Evolutionary conservation across 306 rosid species (phyloP).

Genomic region (Prunus armeniaca): DNA sequence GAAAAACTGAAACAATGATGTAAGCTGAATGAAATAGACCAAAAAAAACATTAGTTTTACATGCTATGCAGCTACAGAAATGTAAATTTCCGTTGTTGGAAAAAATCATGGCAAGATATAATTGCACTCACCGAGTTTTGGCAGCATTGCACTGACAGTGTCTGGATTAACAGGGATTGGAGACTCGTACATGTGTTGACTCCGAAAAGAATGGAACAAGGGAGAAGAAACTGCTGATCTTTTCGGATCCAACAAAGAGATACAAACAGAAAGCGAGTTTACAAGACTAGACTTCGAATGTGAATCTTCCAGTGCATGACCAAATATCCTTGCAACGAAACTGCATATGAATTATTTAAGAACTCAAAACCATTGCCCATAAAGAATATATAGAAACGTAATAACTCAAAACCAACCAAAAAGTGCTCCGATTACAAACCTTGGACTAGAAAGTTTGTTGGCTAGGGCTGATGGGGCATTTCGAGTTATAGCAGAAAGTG

Average conservation of each 20-base stretch:
- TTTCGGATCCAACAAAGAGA: constrained; percentile 94
- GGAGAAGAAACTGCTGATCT: constrained; percentile 62
- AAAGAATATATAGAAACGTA: neutral
- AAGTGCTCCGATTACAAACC: constrained; percentile 49
- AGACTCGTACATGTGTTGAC: constrained; percentile 83
- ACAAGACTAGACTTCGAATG: constrained; percentile 77
- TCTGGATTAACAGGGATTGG: constrained; percentile 73
- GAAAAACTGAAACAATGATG: neutral
- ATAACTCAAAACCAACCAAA: neutral
- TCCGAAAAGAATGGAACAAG: constrained; percentile 82
- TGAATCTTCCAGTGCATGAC: constrained; percentile 90
- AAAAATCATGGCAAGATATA: neutral
- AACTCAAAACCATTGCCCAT: constrained; percentile 8
- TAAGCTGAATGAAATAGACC: neutral
- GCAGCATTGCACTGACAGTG: constrained; percentile 85
- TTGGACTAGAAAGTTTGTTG: constrained; percentile 83
- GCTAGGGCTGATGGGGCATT: constrained; percentile 90
- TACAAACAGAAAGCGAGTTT: constrained; percentile 86
- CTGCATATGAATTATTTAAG: constrained; percentile 45
- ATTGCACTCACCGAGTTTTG: constrained; percentile 66
- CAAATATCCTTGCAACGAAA: constrained; percentile 72
- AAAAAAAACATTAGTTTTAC: neutral
- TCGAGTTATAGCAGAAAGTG: constrained; percentile 80
- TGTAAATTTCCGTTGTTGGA: neutral
- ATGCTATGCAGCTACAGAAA: neutral